Evolutionary conservation across 2,329 filamentous ascomycete species (phyloP).

Genomic region (Pyrenochaeta sp.): DNA sequence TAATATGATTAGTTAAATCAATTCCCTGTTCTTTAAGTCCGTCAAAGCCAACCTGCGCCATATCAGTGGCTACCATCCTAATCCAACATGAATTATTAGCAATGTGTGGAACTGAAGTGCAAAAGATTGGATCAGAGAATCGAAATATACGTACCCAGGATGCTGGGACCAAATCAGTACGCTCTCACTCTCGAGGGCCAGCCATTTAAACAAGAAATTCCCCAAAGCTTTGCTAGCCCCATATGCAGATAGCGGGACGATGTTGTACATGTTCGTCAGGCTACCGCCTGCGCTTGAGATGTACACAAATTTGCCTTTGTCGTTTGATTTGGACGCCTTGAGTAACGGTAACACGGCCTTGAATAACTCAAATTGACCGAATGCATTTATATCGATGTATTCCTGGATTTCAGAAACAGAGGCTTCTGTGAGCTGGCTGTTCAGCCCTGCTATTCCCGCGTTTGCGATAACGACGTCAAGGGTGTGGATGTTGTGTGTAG

Average conservation of each 20-base stretch:
- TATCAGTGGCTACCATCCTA: conserved; percentile 15
- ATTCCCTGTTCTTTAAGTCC: conserved; percentile 6
- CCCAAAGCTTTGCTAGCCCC: conserved; percentile 27
- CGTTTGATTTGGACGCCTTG: not conserved
- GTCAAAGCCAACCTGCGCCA: conserved; percentile 7
- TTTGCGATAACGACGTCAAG: conserved; percentile 53
- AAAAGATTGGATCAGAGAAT: too few species aligned
- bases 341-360: conserved; percentile 17
- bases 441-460: conserved; percentile 6
- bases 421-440: not conserved
- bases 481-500: conserved; percentile 4
- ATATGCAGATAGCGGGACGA: conserved; percentile 13
- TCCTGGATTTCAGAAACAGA: conserved; percentile 11
- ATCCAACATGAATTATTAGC: not conserved
- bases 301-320: conserved; percentile 19
- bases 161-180: conserved; percentile 18
- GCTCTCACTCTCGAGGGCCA: conserved; percentile 22
- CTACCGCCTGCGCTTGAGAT: conserved; percentile 20
- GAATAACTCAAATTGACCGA: conserved; percentile 26
- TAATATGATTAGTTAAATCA: conserved; percentile 1
- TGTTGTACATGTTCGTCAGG: conserved; percentile 15
- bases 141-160: conserved; percentile 19
- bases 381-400: conserved; percentile 23
- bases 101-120: too few species aligned
- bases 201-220: conserved; percentile 26